These are phyloP conservation scores for Colletotrichum gigasporum DNA, from an alignment of 2,329 filamentous ascomycete genomes.

Conservation along the genomic window DNA sequence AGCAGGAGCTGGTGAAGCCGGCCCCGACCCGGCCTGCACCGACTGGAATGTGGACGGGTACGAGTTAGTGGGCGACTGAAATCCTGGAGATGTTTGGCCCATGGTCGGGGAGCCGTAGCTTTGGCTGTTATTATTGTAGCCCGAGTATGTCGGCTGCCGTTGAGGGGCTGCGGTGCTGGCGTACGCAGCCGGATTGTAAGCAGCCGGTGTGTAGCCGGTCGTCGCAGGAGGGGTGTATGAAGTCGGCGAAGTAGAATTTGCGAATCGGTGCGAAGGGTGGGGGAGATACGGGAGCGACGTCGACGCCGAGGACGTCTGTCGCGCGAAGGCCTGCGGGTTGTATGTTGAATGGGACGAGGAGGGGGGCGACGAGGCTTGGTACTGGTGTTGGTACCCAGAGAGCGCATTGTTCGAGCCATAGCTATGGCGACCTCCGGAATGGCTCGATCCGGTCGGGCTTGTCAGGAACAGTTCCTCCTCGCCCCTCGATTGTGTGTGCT, in stretches of 20 bases:
- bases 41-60: constrained; percentile 35
- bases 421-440: constrained; percentile 41
- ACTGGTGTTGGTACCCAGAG: constrained; percentile 62
- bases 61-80: constrained; percentile 49
- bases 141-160: constrained; percentile 60
- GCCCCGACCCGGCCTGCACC: constrained; percentile 40
- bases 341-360: constrained; percentile 64
- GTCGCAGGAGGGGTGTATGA: constrained; percentile 46
- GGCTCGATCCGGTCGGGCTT: constrained; percentile 50
- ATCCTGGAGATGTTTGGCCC: constrained; percentile 46
- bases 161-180: constrained; percentile 58
- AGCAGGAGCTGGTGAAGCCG: constrained; percentile 38
- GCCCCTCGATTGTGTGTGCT: constrained; percentile 42
- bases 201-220: constrained; percentile 57
- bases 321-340: constrained; percentile 75
- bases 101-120: constrained; percentile 49
- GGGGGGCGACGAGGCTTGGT: constrained; percentile 56
- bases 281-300: constrained; percentile 61
- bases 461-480: constrained; percentile 73
- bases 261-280: constrained; percentile 49
- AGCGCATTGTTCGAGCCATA: constrained; percentile 57
- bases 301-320: constrained; percentile 65
- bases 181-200: constrained; percentile 70
- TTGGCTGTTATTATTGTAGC: constrained; percentile 56
- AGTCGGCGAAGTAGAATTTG: constrained; percentile 48